phyloP scores from a whole-genome alignment of 1,284 basidiomycete species.

The Takashimella koratensis region DNA sequence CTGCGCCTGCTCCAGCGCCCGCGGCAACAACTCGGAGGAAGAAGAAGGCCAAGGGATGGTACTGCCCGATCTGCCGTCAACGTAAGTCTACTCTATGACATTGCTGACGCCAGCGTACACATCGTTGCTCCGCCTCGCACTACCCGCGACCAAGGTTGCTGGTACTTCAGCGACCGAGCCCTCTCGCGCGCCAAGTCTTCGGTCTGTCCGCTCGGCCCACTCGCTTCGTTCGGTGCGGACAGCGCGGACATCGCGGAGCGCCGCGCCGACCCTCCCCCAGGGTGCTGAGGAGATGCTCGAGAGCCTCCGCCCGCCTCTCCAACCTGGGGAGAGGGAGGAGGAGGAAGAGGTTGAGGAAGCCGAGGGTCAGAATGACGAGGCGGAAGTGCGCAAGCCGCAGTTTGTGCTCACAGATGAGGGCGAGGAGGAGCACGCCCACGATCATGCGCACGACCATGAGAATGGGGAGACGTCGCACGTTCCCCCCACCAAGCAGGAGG shows the following conservation, averaged over 20 bases:
- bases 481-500: too few relatives aligned
- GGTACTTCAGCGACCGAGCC: constrained; percentile 15
- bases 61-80: constrained; percentile 88
- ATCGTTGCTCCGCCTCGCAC: constrained; percentile 75
- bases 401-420: constrained; percentile 18
- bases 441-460: neutral
- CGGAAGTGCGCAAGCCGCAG: constrained; percentile 14
- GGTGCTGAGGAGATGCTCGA: constrained; percentile 49
- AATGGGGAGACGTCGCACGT: too few relatives aligned
- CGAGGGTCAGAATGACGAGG: constrained; percentile 15
- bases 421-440: neutral
- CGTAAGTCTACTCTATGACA: constrained; percentile 53
- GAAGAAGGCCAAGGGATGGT: constrained; percentile 89
- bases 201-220: constrained; percentile 21
- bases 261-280: constrained; percentile 45
- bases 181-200: constrained; percentile 25
- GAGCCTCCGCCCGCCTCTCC: constrained; percentile 26
- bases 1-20: constrained; percentile 46
- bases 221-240: constrained; percentile 22
- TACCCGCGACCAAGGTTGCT: constrained; percentile 55
- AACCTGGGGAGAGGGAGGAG: constrained; percentile 11
- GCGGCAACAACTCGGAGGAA: constrained; percentile 58
- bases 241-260: constrained; percentile 24
- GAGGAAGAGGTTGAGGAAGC: constrained; percentile 19
- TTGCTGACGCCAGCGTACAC: constrained; percentile 64